These are phyloP conservation scores for Penicillium sp. DNA, from an alignment of 2,329 filamentous ascomycete genomes.

Conservation along the genomic window DNA sequence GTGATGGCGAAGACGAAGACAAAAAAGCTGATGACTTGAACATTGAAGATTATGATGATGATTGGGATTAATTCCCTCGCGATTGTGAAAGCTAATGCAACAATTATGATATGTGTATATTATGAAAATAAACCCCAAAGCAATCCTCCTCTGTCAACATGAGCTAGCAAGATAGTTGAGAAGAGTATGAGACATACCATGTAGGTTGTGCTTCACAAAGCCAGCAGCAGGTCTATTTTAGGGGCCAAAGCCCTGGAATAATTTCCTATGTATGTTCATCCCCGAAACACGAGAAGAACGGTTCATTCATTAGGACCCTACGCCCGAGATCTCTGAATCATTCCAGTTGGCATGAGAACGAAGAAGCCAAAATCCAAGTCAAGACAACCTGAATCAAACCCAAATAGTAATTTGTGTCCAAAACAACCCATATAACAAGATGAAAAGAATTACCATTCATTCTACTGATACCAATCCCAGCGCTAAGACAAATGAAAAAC, in stretches of 20 bases:
- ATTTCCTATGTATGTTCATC: no score
- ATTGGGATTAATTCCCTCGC: constrained; percentile 53
- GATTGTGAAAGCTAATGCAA: constrained; percentile 10
- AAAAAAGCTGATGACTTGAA: constrained; percentile 52
- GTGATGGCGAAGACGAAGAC: constrained; percentile 56
- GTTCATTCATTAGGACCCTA: no score
- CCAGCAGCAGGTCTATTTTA: no score
- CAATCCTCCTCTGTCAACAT: background rate
- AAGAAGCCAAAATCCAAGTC: no score
- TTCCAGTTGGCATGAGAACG: no score
- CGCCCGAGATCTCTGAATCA: no score
- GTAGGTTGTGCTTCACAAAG: no score
- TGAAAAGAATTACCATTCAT: background rate
- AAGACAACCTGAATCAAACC: no score
- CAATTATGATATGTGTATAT: constrained; percentile 24
- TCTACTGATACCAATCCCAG: background rate
- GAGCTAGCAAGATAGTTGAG: background rate
- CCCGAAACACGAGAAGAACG: no score
- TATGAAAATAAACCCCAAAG: constrained; percentile 14
- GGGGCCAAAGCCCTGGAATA: no score
- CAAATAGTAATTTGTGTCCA: no score
- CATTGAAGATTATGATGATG: constrained; percentile 52
- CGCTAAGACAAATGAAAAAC: constrained; percentile 8
- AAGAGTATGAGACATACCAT: no score
- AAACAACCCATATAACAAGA: background rate